These are phyloP conservation scores for Metschnikowia cerradonensis DNA, from an alignment of 805 yeast genomes.

Conservation along the genomic window DNA sequence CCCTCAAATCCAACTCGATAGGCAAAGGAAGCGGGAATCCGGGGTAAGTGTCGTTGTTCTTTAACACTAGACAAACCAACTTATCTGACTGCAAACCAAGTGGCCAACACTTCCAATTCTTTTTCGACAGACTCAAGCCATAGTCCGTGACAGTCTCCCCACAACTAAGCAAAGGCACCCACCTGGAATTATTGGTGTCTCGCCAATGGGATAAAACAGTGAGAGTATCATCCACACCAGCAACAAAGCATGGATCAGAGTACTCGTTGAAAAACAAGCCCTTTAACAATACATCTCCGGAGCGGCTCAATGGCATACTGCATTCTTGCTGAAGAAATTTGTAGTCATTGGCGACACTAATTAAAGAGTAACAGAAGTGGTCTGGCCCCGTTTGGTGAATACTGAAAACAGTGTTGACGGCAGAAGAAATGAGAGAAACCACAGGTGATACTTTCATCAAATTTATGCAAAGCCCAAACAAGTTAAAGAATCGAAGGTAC, in stretches of 20 bases:
- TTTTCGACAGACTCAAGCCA: slow-evolving; percentile 43
- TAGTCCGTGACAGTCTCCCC: slow-evolving; percentile 40
- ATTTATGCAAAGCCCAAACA: slow-evolving; percentile 67
- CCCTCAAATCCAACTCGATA: slow-evolving; percentile 63
- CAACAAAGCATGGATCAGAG: slow-evolving; percentile 84
- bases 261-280: slow-evolving; percentile 81
- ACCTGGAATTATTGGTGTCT: slow-evolving; percentile 65
- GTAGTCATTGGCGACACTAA: slow-evolving; percentile 42
- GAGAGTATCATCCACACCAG: slow-evolving; percentile 71
- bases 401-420: slow-evolving; percentile 48
- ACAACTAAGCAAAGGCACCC: slow-evolving; percentile 82
- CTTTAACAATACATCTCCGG: slow-evolving; percentile 42
- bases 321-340: slow-evolving; percentile 38
- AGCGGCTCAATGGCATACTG: slow-evolving; percentile 30
- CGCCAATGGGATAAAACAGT: slow-evolving; percentile 77
- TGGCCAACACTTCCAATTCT: slow-evolving; percentile 79
- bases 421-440: slow-evolving; percentile 63
- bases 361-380: slow-evolving; percentile 44
- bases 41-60: slow-evolving; percentile 64
- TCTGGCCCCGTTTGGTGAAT: slow-evolving; percentile 38
- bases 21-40: slow-evolving; percentile 83
- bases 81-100: slow-evolving; percentile 69
- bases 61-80: slow-evolving; percentile 69
- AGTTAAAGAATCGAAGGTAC: slow-evolving; percentile 63
- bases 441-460: slow-evolving; percentile 72